A percentile compares a stretch with the other conserved stretches of the same genome.
phyloP scores from a whole-genome alignment of 495 filamentous ascomycete species.

The Thermothielavioides terrestris region DNA sequence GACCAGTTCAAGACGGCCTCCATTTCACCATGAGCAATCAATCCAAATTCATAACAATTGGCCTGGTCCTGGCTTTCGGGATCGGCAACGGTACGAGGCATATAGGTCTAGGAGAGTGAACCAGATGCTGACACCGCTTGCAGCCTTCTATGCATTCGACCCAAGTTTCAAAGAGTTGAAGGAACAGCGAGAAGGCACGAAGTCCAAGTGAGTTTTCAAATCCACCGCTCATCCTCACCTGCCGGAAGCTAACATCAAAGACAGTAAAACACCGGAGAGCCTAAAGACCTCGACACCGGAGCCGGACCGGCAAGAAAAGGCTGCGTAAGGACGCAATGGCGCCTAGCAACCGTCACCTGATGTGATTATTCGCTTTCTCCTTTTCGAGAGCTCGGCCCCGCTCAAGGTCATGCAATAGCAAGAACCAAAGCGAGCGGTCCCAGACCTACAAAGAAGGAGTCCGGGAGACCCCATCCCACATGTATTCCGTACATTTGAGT shows the following conservation, averaged over 20 bases:
- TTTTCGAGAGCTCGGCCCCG: background rate
- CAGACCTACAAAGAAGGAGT: too few species aligned
- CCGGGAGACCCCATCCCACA: too few species aligned
- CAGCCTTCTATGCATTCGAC: conserved; percentile 39
- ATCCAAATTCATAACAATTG: conserved; percentile 17
- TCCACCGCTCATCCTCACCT: background rate
- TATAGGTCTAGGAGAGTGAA: background rate
- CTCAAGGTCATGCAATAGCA: too few species aligned
- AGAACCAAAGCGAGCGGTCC: too few species aligned
- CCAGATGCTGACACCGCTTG: conserved; percentile 4
- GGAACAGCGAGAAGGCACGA: conserved; percentile 16
- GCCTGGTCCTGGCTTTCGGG: conserved; percentile 15
- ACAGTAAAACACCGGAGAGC: conserved; percentile 6
- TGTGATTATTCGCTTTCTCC: background rate
- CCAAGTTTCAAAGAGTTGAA: conserved; percentile 33
- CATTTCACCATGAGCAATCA: conserved; percentile 12
- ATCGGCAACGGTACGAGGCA: conserved; percentile 24
- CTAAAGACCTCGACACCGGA: background rate
- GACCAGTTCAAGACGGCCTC: background rate
- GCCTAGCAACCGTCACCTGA: background rate
- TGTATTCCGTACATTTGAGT: too few species aligned
- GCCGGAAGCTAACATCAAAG: conserved; percentile 9
- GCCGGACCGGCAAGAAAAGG: background rate
- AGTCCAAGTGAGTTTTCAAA: conserved; percentile 8
- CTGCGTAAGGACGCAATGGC: background rate